Conservation (phyloP, 148 eudicot species). For the Vaccinium myrtillus region DNA sequence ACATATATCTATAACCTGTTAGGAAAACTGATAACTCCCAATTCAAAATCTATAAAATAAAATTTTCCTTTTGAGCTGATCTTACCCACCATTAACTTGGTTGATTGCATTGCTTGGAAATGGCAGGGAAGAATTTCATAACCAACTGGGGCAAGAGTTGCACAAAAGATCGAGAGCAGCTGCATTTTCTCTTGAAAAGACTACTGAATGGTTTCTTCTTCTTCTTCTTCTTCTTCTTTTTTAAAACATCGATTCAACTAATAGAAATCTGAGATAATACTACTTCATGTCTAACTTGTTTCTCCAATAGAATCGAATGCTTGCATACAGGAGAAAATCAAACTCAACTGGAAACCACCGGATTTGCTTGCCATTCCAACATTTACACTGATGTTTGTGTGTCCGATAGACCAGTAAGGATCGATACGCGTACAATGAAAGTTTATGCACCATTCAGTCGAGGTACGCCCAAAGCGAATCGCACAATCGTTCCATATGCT, state of each 20-base stretch:
- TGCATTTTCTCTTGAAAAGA: conserved; percentile 27
- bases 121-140: conserved; percentile 29
- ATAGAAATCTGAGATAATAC: too few relatives aligned
- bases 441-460: conserved; percentile 27
- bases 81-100: neutral
- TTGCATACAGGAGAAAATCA: conserved; percentile 26
- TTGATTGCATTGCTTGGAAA: conserved; percentile 8
- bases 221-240: neutral
- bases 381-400: conserved; percentile 32
- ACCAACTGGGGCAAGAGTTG: neutral
- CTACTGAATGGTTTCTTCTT: conserved; percentile 32
- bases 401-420: conserved; percentile 25
- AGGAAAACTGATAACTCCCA: neutral
- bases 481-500: conserved; percentile 40
- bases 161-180: conserved; percentile 8
- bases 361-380: conserved; percentile 33
- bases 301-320: neutral
- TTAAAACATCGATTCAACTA: too few relatives aligned
- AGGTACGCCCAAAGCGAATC: neutral
- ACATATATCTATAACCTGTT: too few relatives aligned
- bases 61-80: too few relatives aligned
- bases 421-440: conserved; percentile 18
- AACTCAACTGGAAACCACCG: conserved; percentile 29
- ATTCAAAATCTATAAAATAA: too few relatives aligned
- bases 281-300: neutral